Conservation (phyloP, 2,329 filamentous ascomycete genomes). For the Aspergillus intermedius region DNA sequence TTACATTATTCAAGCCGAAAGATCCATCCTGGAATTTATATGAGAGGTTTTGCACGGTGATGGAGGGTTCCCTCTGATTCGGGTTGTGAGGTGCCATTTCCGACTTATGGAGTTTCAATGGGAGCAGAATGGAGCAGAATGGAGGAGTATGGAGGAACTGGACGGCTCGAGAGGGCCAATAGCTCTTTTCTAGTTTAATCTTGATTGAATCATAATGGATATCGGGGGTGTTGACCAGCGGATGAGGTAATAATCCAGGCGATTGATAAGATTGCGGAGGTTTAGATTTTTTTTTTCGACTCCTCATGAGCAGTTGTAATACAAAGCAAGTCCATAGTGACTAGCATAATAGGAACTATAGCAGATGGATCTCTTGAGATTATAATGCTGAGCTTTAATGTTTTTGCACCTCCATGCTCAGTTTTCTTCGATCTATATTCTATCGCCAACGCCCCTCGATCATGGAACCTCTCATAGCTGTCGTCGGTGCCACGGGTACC, state of each 20-base stretch:
- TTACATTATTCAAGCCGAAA: constrained; percentile 68
- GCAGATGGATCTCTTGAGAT: not conserved
- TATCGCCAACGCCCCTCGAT: constrained; percentile 12
- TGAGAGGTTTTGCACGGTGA: constrained; percentile 68
- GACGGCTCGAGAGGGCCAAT: not conserved
- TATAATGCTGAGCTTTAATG: constrained; percentile 7
- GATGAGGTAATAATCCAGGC: constrained; percentile 13
- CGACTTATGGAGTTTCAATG: not conserved
- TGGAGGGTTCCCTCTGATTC: constrained; percentile 41
- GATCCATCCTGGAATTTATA: constrained; percentile 86
- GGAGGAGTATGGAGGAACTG: not conserved
- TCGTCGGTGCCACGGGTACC: constrained; percentile 86
- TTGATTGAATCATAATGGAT: not conserved
- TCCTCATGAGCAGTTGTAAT: not conserved
- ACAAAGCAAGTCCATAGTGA: not conserved
- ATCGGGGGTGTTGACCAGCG: not conserved
- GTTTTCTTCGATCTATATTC: constrained; percentile 17
- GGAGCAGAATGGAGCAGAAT: not conserved
- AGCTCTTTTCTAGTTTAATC: too few species aligned
- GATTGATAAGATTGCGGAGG: not conserved
- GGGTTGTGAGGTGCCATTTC: not conserved
- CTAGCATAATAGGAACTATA: not conserved
- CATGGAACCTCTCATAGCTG: constrained; percentile 61
- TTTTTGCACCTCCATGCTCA: constrained; percentile 19
- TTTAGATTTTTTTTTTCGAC: not conserved